Percentiles rank a stretch among this genome's conserved stretches.
These are phyloP conservation scores for Scheffersomyces stipitis DNA, from an alignment of 805 yeast genomes.

Conservation along the genomic window DNA sequence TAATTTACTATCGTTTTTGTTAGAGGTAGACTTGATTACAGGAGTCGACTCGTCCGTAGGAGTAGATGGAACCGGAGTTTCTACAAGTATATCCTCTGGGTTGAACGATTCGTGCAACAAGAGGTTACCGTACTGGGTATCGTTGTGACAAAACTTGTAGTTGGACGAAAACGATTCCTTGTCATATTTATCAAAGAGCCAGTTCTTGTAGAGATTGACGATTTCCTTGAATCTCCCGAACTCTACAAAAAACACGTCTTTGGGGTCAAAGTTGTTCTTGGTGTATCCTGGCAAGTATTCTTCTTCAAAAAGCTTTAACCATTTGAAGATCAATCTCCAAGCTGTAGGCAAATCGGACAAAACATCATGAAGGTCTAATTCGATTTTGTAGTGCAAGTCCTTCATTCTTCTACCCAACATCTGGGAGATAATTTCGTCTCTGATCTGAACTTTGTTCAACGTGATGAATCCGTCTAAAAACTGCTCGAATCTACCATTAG, in stretches of 20 bases:
- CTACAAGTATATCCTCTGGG: constrained; percentile 37
- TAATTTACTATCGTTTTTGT: constrained; percentile 48
- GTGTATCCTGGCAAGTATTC: constrained; percentile 42
- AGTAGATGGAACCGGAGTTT: constrained; percentile 1
- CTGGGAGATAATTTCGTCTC: constrained; percentile 72
- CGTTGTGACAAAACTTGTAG: constrained; percentile 89
- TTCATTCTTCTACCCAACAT: constrained; percentile 96
- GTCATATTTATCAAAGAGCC: constrained; percentile 58
- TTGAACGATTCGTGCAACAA: constrained; percentile 61
- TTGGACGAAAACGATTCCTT: constrained; percentile 41
- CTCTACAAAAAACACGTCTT: constrained; percentile 42
- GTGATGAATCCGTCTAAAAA: constrained; percentile 82
- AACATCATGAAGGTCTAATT: constrained; percentile 57
- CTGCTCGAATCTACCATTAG: constrained; percentile 93
- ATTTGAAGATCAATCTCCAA: constrained; percentile 70
- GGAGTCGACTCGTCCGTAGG: background rate
- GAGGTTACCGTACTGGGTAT: constrained; percentile 94
- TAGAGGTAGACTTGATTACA: constrained; percentile 26
- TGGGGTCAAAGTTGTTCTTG: constrained; percentile 30
- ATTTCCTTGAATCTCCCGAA: constrained; percentile 51
- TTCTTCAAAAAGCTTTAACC: constrained; percentile 52
- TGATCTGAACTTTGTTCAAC: constrained; percentile 67
- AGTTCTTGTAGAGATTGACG: constrained; percentile 55
- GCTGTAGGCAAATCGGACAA: constrained; percentile 56
- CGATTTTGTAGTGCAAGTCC: constrained; percentile 82